Conservation (phyloP, 2,329 filamentous ascomycete genomes). For the Fusarium duplospermum region DNA sequence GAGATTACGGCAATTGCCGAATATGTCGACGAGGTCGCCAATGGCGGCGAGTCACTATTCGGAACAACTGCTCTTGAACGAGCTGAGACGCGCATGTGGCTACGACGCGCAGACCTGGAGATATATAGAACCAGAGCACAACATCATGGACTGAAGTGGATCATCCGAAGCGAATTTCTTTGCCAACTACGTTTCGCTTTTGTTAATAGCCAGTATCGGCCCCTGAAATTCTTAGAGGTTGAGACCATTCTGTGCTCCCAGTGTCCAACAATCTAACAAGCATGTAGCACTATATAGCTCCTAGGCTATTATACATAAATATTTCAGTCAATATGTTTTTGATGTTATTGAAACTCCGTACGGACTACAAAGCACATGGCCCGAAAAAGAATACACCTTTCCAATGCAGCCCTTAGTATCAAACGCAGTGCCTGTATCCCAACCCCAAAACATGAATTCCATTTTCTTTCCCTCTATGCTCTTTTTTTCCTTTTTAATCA, state of each 20-base stretch:
- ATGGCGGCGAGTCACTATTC: background rate
- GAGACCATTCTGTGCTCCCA: background rate
- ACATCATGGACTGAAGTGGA: too few species aligned
- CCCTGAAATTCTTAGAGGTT: background rate
- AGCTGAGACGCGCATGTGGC: constrained; percentile 12
- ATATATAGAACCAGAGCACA: background rate
- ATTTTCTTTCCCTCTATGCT: background rate
- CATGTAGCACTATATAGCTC: background rate
- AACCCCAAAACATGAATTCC: background rate
- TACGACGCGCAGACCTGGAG: constrained; percentile 8
- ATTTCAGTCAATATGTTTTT: background rate
- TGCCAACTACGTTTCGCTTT: background rate
- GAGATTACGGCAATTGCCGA: constrained; percentile 15
- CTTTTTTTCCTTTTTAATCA: background rate
- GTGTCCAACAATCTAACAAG: background rate
- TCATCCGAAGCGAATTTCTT: background rate
- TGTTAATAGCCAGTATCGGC: background rate
- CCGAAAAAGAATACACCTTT: background rate
- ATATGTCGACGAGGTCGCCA: constrained; percentile 3
- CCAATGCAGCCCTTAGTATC: background rate
- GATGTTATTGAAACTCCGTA: background rate
- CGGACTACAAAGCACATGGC: background rate
- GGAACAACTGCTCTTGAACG: background rate
- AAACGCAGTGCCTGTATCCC: background rate
- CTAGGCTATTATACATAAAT: background rate